Evolutionary conservation across 495 filamentous ascomycete genomes (phyloP).

Genomic region (Cairneyella variabilis): DNA sequence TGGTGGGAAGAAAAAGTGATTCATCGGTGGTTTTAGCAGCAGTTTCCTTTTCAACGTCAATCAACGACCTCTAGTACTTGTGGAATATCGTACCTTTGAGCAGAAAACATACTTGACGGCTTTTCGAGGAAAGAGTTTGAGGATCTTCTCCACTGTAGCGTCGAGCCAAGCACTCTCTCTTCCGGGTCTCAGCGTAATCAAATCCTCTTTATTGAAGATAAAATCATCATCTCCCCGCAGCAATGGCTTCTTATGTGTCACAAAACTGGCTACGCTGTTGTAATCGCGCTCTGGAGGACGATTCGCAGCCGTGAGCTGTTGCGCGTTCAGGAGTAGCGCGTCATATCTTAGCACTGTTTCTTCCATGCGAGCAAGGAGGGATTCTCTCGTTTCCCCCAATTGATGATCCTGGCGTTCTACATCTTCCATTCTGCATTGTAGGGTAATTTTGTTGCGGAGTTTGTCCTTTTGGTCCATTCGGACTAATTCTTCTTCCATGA

Average conservation of each 20-base stretch:
- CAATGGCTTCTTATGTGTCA: constrained; percentile 29
- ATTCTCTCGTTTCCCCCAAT: constrained; percentile 7
- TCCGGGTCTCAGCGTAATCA: constrained; percentile 30
- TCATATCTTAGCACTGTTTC: constrained; percentile 11
- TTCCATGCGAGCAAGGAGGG: constrained; percentile 8
- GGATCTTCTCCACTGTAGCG: constrained; percentile 28
- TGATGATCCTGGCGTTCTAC: constrained; percentile 3
- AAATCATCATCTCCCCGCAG: constrained; percentile 23
- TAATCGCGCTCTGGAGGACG: constrained; percentile 26
- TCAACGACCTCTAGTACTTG: neutral
- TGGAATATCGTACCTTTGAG: constrained; percentile 7
- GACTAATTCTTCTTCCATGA: constrained; percentile 31
- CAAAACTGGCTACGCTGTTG: constrained; percentile 28
- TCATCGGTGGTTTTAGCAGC: constrained; percentile 10
- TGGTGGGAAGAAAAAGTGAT: constrained; percentile 2
- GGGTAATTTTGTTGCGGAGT: neutral
- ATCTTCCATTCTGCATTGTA: constrained; percentile 11
- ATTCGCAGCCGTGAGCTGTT: constrained; percentile 9
- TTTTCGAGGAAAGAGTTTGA: constrained; percentile 18
- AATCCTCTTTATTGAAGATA: constrained; percentile 30
- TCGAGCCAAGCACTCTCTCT: constrained; percentile 35
- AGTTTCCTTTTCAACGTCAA: constrained; percentile 6
- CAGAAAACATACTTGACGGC: constrained; percentile 11
- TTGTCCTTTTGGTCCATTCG: constrained; percentile 27
- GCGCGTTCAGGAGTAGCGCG: neutral